Conservation (phyloP, 2,329 filamentous ascomycete species). For the Xylogone sp. region DNA sequence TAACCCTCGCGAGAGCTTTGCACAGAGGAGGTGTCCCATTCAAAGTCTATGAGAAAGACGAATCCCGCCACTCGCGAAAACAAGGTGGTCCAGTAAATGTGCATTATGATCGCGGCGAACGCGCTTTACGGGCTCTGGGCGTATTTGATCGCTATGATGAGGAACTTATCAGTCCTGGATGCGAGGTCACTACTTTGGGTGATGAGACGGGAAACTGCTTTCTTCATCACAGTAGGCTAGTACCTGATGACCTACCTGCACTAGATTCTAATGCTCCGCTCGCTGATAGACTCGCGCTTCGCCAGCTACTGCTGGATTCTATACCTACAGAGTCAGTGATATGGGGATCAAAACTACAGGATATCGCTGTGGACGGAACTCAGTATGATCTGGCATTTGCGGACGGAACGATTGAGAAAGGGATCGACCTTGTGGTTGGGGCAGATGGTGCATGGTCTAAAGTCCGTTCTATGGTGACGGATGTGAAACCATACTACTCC, state of each 20-base stretch:
- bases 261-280: constrained; percentile 29
- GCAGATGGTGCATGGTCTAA: constrained; percentile 36
- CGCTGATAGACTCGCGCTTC: constrained; percentile 21
- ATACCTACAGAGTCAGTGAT: constrained; percentile 13
- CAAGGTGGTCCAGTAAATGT: constrained; percentile 45
- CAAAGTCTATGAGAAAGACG: constrained; percentile 33
- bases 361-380: constrained; percentile 1
- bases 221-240: no score
- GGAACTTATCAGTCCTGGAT: no score
- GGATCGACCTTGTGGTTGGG: constrained; percentile 34
- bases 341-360: constrained; percentile 14
- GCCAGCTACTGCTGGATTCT: constrained; percentile 17
- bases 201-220: constrained; percentile 38
- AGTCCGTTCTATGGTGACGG: constrained; percentile 27
- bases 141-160: no score
- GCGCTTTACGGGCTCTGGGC: constrained; percentile 39
- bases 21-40: constrained; percentile 32
- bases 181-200: no score
- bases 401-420: no score
- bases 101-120: constrained; percentile 40
- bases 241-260: constrained; percentile 35
- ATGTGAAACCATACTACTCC: constrained; percentile 31
- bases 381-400: constrained; percentile 3
- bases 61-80: constrained; percentile 18
- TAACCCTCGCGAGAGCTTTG: constrained; percentile 44